A percentile compares a stretch with the other conserved stretches of the same genome.
Evolutionary conservation across 2,329 filamentous ascomycete species (phyloP).

Genomic region (Amauroascus verrucosus): DNA sequence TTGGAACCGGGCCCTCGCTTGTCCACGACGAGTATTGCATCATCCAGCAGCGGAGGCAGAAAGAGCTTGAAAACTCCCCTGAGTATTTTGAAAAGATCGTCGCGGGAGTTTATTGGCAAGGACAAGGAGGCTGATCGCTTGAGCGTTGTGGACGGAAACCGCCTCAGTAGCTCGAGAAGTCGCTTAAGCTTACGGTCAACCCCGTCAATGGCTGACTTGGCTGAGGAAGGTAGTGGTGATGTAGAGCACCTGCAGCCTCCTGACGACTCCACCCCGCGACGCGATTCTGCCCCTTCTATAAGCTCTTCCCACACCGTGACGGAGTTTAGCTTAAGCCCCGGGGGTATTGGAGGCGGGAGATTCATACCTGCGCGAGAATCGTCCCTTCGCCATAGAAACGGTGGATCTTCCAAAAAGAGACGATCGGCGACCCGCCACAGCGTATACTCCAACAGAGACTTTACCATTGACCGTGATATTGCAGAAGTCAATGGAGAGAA

Average conservation of each 20-base stretch:
- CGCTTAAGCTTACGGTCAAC: conserved; percentile 32
- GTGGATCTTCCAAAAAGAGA: conserved; percentile 45
- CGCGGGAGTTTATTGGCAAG: conserved; percentile 28
- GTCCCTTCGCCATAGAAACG: conserved; percentile 49
- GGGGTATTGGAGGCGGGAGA: conserved; percentile 38
- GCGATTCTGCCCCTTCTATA: conserved; percentile 25
- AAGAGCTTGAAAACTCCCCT: conserved; percentile 31
- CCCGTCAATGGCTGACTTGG: conserved; percentile 36
- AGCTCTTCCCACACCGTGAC: conserved; percentile 25
- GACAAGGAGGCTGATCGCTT: conserved; percentile 32
- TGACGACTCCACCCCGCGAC: conserved; percentile 9
- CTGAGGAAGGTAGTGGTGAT: conserved; percentile 26
- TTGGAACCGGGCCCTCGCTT: conserved; percentile 31
- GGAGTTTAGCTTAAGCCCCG: conserved; percentile 23
- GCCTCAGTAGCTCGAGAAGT: conserved; percentile 28
- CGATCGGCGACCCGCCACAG: conserved; percentile 42
- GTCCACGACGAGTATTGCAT: conserved; percentile 33
- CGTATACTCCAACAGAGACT: conserved; percentile 32
- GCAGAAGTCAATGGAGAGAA: conserved; percentile 37
- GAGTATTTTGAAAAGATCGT: conserved; percentile 27
- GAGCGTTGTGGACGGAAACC: conserved; percentile 23
- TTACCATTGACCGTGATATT: conserved; percentile 31
- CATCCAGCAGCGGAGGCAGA: conserved; percentile 30
- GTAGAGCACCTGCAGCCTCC: not conserved
- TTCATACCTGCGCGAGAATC: conserved; percentile 59